Evolutionary conservation across 2,329 filamentous ascomycete genomes (phyloP), one percentile per base, ranked within the genome.

Genomic region (Monosporascus sp.): DNA sequence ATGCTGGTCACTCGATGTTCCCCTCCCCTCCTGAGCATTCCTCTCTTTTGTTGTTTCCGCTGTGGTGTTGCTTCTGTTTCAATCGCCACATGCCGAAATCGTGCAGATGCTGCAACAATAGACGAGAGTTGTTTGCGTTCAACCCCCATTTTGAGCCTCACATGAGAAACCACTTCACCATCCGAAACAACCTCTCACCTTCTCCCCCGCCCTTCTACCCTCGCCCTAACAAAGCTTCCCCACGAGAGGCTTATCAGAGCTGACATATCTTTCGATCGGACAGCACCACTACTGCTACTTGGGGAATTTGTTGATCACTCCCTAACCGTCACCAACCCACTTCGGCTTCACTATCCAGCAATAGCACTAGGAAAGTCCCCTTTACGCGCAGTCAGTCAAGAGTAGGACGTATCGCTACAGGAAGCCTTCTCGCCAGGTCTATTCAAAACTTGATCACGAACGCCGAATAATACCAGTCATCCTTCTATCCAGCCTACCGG

Each of bases 191-290:
- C 38, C 19, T 20, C 38, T 19, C 38, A 41, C 19, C 6, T 20
- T 40, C 17, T 8, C 9, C 43, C 43, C 9, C 19, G 8, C 17
- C 17, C 17, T 45, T 20, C 43, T 22, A 26, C 20, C 24, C 43
- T n/a, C 26, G 20, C 20, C 22, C 41, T 14, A 14, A 46, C 43
- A 8, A 9, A 7, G 24, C 43, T 27, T 27, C 43, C 43, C 43
- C 43, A 31, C 43, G 7, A 27, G 22, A 50, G 61, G 58, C 61
- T 65, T 63, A 66, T 65, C 65, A 66, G 57, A 66, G 61, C 65
- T 66, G 62, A 67, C 63, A 31, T 46, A 46, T 17, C 22, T 14
- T n/a, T 46, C 11, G 22, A 27, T 8, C 24, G n/a, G 26, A 27
- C 14, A 46, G 24, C 24, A 46, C n/a, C 26, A 16, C 22, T 7